Percentiles rank a stretch among this genome's conserved stretches.
Evolutionary conservation across 371 early-diverging fungal genomes (phyloP).

Genomic region (Mortierella sp.): DNA sequence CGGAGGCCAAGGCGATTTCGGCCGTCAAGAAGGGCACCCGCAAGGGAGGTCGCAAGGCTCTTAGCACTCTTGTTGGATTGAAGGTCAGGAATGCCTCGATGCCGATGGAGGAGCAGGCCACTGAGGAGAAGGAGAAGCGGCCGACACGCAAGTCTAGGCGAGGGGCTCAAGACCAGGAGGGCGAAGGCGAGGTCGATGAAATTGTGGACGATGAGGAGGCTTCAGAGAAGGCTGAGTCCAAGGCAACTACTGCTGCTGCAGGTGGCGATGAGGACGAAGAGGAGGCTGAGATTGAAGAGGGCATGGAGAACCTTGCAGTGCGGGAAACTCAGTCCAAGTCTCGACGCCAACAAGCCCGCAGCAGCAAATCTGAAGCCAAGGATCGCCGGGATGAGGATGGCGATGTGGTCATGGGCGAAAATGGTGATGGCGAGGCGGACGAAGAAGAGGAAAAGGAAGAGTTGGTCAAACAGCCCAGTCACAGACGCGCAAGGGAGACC

Average conservation of each 20-base stretch:
- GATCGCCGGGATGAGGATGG: slow-evolving; percentile 10
- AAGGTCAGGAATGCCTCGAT: slow-evolving; percentile 42
- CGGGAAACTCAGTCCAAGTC: background rate
- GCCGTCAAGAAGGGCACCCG: slow-evolving; percentile 52
- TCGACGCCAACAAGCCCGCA: background rate
- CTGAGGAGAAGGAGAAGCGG: slow-evolving; percentile 11
- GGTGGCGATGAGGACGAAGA: background rate
- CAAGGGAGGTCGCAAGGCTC: slow-evolving; percentile 45
- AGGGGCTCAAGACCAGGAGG: slow-evolving; percentile 10
- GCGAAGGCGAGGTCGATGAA: background rate
- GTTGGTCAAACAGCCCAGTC: background rate
- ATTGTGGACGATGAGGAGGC: background rate
- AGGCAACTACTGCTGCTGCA: slow-evolving; percentile 6
- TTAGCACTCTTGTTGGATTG: slow-evolving; percentile 41
- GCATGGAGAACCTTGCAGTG: background rate
- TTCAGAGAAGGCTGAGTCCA: background rate
- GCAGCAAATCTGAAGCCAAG: background rate
- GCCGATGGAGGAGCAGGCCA: background rate
- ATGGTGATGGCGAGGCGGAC: background rate
- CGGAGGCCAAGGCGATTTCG: slow-evolving; percentile 37
- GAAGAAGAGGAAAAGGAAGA: background rate
- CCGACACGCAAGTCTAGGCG: slow-evolving; percentile 6
- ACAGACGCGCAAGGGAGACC: background rate
- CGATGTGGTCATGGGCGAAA: slow-evolving; percentile 10
- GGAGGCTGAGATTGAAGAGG: slow-evolving; percentile 11